These are phyloP conservation scores for Skeletonema potamos DNA, from an alignment of 108 stramenopile genomes.

Conservation along the genomic window DNA sequence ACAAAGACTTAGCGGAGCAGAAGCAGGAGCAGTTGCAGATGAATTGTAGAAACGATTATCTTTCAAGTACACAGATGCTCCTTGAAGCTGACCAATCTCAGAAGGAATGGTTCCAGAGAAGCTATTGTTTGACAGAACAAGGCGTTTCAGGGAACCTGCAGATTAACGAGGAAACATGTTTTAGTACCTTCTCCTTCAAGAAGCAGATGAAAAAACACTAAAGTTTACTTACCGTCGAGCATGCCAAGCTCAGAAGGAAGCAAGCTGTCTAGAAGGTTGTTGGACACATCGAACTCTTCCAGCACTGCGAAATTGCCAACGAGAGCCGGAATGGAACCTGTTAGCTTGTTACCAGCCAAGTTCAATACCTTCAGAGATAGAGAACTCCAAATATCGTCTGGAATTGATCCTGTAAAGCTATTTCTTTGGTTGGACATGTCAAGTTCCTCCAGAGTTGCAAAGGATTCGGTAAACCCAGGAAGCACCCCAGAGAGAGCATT, in stretches of 20 bases:
- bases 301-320: neutral
- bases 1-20: neutral
- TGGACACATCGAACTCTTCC: neutral
- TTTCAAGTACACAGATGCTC: neutral
- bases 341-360: neutral
- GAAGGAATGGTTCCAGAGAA: neutral
- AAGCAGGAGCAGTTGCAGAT: too few species aligned
- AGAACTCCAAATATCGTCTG: neutral
- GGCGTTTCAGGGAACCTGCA: neutral
- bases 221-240: neutral
- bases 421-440: constrained; percentile 6
- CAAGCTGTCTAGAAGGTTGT: neutral
- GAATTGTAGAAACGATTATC: too few species aligned
- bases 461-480: constrained; percentile 12
- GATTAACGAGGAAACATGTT: too few species aligned
- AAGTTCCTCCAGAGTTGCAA: neutral
- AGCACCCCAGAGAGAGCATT: constrained; percentile 8
- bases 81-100: neutral
- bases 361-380: neutral
- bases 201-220: too few species aligned
- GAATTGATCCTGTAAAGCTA: constrained; percentile 19
- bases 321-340: neutral
- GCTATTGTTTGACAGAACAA: neutral
- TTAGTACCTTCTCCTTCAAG: too few species aligned
- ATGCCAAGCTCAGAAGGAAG: neutral